These are phyloP conservation scores for Penicillium frequentans DNA, from an alignment of 2,329 filamentous ascomycete species.

Conservation along the genomic window DNA sequence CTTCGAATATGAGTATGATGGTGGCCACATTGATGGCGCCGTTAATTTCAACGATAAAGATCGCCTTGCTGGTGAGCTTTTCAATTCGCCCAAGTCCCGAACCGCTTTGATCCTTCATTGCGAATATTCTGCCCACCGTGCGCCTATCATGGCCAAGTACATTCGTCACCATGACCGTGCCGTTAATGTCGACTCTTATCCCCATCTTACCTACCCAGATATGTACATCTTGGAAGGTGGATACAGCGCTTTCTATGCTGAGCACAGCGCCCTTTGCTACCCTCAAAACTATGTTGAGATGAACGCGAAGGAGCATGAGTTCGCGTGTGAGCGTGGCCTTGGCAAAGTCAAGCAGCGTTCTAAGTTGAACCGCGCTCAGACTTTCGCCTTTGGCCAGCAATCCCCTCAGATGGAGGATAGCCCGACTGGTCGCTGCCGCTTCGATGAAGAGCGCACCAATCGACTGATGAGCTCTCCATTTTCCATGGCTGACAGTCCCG, in stretches of 20 bases:
- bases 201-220: conserved; percentile 88
- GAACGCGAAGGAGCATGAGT: conserved; percentile 86
- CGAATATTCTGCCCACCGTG: conserved; percentile 96
- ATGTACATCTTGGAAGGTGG: conserved; percentile 96
- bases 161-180: conserved; percentile 86
- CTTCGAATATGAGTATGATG: conserved; percentile 98
- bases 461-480: conserved; percentile 38
- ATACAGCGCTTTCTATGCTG: conserved; percentile 87
- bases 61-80: conserved; percentile 74
- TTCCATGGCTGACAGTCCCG: conserved; percentile 27
- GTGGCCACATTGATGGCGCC: conserved; percentile 89
- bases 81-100: conserved; percentile 66
- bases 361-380: conserved; percentile 83
- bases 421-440: conserved; percentile 54
- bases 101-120: conserved; percentile 93
- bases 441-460: conserved; percentile 29
- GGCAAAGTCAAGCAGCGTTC: conserved; percentile 87
- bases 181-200: conserved; percentile 82
- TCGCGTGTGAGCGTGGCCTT: conserved; percentile 91
- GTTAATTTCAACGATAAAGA: conserved; percentile 98
- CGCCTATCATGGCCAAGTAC: conserved; percentile 93
- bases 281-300: conserved; percentile 97
- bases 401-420: conserved; percentile 61
- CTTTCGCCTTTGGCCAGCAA: conserved; percentile 88
- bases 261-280: conserved; percentile 78